Evolutionary conservation across 106 monocot species (phyloP), one percentile per base, ranked within the genome.

Genomic region (Dioscorea dumetorum): DNA sequence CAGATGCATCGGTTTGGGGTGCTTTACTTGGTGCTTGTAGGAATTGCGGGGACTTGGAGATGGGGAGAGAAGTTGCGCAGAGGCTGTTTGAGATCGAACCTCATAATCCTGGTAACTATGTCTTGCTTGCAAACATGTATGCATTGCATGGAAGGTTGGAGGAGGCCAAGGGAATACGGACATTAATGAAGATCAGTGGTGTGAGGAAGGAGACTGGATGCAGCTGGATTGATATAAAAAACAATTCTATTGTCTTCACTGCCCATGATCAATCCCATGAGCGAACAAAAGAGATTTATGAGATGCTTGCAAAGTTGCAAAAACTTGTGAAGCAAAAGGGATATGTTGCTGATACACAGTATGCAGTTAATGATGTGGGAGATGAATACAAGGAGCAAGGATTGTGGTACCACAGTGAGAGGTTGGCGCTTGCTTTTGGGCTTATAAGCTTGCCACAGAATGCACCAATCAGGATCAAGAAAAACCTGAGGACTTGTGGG

Each of bases 21-120:
- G 70, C 83, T 24, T 52, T 83, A 58, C 71, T 83, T 63, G 70
- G 69, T 7, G 75, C 83, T 50, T 79, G 83, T 23, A 66, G 79
- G 33, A 56, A 72, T 6, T 65, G 75, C 57, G 56, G 80, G 8
- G 52, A 76, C 52, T 61, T 76, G 50, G 76, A 73, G 11, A 53
- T 80, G 22, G 84, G 66, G n/a, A 52, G 33, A 20, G 49, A 64
- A 52, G 77, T 53, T 17, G 70, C 80, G 15, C 48, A 49, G 54
- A 76, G 33, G 66, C 67, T 84, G 24, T 66, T 84, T 18, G 64
- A 80, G 28, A 24, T 80, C 19, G 73, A 76, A 50, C 69, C 80
- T 20, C 66, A 68, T 31, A 77, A 84, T 62, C 76, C 69, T 6
- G 77, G 77, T 2, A 77, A 80, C 66, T 84, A 76, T 69, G 64